phyloP scores from a whole-genome alignment of 2,329 filamentous ascomycete genomes.

The Cladophialophora exuberans region DNA sequence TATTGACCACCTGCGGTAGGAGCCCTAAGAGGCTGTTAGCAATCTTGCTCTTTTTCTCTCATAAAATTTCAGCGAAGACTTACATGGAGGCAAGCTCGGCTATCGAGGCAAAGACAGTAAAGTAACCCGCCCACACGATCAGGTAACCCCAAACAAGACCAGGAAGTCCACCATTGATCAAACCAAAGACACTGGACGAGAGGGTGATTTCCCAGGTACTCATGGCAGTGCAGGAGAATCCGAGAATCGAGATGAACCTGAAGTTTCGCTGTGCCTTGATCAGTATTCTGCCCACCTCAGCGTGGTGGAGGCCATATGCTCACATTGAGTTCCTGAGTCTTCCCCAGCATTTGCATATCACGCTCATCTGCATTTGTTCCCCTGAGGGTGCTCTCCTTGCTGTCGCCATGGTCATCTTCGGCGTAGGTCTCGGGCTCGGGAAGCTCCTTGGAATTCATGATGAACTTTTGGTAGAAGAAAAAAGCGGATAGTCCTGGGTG shows the following conservation, averaged over 20 bases:
- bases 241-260: constrained; percentile 49
- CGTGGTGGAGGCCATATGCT: constrained; percentile 2
- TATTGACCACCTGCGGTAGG: constrained; percentile 51
- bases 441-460: too few species aligned
- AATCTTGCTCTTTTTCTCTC: not conserved
- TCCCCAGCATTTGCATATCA: constrained; percentile 37
- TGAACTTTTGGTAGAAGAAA: too few species aligned
- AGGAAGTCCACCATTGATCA: constrained; percentile 55
- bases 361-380: constrained; percentile 23
- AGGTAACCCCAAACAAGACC: constrained; percentile 59
- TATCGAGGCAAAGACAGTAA: constrained; percentile 47
- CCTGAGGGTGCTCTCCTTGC: too few species aligned
- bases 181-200: constrained; percentile 37
- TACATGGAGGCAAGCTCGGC: constrained; percentile 55
- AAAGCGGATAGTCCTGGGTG: too few species aligned
- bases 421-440: too few species aligned
- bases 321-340: constrained; percentile 45
- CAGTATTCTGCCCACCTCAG: not conserved
- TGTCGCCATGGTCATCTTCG: too few species aligned
- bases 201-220: constrained; percentile 49
- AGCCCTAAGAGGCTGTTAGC: constrained; percentile 30
- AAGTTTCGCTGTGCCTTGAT: constrained; percentile 45
- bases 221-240: constrained; percentile 49
- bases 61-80: not conserved
- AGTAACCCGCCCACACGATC: constrained; percentile 49